Evolutionary conservation across 352 stramenopile species (phyloP).

Genomic region (Pilasporangium apinafurcum): DNA sequence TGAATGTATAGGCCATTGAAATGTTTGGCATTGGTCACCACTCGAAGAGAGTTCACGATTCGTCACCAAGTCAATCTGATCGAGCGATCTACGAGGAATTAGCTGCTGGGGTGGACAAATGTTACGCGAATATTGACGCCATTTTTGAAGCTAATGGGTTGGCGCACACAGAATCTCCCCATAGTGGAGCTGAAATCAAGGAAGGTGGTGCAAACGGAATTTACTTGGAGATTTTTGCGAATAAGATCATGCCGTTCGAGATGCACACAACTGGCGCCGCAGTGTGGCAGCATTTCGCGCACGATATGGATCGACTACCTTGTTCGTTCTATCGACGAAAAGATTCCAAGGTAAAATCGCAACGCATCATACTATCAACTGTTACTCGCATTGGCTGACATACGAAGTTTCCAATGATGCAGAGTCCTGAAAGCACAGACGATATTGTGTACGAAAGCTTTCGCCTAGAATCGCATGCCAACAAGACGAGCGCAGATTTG

Average conservation of each 20-base stretch:
- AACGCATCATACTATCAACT: not conserved
- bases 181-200: slow-evolving; percentile 30
- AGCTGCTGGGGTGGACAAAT: slow-evolving; percentile 17
- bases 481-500: slow-evolving; percentile 42
- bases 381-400: not conserved
- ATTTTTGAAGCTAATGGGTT: slow-evolving; percentile 22
- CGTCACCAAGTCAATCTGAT: no score
- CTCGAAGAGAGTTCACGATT: no score
- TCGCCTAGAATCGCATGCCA: slow-evolving; percentile 39
- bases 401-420: not conserved
- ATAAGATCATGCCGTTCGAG: slow-evolving; percentile 36
- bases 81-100: slow-evolving; percentile 24
- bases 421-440: slow-evolving; percentile 15
- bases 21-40: no score
- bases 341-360: slow-evolving; percentile 19
- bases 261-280: slow-evolving; percentile 19
- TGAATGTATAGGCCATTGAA: no score
- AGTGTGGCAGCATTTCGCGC: slow-evolving; percentile 39
- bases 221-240: slow-evolving; percentile 43
- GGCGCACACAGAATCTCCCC: slow-evolving; percentile 16
- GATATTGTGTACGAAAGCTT: slow-evolving; percentile 60
- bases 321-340: slow-evolving; percentile 32
- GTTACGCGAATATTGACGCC: slow-evolving; percentile 25
- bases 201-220: slow-evolving; percentile 16
- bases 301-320: slow-evolving; percentile 28